phyloP scores from a whole-genome alignment of 257 asterid species.

The Datura wrightii region DNA sequence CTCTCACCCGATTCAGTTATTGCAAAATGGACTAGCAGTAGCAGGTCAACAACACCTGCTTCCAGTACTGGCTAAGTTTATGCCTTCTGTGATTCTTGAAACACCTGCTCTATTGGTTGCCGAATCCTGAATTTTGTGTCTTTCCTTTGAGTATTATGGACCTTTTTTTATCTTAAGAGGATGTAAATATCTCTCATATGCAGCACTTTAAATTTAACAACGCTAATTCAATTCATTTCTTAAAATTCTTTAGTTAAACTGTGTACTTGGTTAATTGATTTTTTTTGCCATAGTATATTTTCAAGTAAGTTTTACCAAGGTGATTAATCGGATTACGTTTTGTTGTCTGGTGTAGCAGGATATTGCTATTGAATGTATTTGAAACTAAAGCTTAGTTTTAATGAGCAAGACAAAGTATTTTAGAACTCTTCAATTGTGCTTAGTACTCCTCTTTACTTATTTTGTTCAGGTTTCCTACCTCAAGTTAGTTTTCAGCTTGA shows the following conservation, averaged over 20 bases:
- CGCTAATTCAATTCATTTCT: constrained; percentile 5
- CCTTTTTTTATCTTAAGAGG: background rate
- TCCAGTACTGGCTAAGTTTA: constrained; percentile 25
- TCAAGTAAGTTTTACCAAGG: background rate
- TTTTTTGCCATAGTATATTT: background rate
- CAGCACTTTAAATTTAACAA: background rate
- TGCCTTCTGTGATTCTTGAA: background rate
- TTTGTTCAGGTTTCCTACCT: background rate
- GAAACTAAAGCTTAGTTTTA: background rate
- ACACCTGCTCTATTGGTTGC: background rate
- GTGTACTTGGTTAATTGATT: background rate
- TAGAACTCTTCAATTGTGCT: background rate
- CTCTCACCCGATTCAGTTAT: constrained; percentile 45
- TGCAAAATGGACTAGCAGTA: constrained; percentile 35
- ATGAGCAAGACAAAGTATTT: background rate
- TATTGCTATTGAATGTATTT: background rate
- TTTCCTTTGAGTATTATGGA: background rate
- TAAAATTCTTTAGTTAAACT: background rate
- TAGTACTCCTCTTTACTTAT: no score
- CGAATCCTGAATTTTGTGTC: background rate
- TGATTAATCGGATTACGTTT: background rate
- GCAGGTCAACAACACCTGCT: constrained; percentile 23
- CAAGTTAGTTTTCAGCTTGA: background rate
- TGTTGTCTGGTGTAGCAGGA: background rate
- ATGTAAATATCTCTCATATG: constrained; percentile 37